Conservation (phyloP, 495 filamentous ascomycete genomes). For the Aspergillus funiculosus region DNA sequence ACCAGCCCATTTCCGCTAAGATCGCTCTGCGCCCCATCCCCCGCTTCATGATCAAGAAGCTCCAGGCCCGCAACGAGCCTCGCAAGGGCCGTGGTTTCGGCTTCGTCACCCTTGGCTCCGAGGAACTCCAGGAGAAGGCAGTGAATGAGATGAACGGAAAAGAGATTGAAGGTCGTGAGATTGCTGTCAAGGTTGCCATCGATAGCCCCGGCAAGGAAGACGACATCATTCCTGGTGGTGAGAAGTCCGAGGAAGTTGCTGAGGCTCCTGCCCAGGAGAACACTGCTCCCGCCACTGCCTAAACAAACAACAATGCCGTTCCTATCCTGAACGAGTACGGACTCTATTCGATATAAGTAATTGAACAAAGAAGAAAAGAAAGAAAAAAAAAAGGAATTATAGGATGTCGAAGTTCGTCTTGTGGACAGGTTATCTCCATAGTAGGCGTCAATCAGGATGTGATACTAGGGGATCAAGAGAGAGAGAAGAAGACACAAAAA, state of each 20-base stretch:
- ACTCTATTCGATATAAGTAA: conserved; percentile 7
- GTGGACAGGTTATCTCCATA: conserved; percentile 11
- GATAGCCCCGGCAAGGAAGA: conserved; percentile 99
- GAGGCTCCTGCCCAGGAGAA: conserved; percentile 40
- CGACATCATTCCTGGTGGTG: conserved; percentile 65
- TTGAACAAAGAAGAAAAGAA: too few species aligned
- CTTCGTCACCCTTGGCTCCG: conserved; percentile 91
- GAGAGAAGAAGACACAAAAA: too few species aligned
- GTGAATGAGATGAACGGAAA: conserved; percentile 98
- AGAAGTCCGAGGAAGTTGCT: conserved; percentile 40
- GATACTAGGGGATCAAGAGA: conserved; percentile 12
- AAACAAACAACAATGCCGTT: conserved; percentile 30
- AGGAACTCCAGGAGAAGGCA: conserved; percentile 95
- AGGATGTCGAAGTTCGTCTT: conserved; percentile 12
- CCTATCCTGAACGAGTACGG: conserved; percentile 20
- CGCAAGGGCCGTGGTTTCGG: conserved; percentile 99
- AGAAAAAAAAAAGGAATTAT: too few species aligned
- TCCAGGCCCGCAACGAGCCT: conserved; percentile 92
- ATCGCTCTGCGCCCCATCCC: conserved; percentile 97
- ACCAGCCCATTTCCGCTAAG: conserved; percentile 88
- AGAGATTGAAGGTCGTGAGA: conserved; percentile 96
- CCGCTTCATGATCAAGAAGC: conserved; percentile 99
- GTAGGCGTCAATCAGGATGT: conserved; percentile 8
- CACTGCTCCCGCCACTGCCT: conserved; percentile 29
- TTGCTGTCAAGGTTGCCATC: conserved; percentile 99